These are phyloP conservation scores for Eucalyptus virginea DNA, from an alignment of 345 rosid genomes.

Conservation along the genomic window DNA sequence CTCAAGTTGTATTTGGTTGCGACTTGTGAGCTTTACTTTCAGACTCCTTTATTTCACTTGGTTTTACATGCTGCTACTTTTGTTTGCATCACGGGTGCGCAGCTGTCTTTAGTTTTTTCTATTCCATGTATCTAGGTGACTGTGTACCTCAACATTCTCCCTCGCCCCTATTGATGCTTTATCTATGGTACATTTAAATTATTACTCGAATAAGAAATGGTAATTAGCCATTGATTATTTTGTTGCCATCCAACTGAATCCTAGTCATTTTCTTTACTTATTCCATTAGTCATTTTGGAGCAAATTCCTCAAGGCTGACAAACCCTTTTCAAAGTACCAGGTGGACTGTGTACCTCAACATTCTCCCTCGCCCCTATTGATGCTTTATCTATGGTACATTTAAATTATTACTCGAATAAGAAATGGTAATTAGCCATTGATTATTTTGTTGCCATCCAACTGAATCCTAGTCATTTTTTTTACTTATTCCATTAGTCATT, in stretches of 20 bases:
- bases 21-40: not conserved
- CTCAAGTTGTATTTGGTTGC: not conserved
- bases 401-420: not conserved
- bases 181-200: not conserved
- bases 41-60: not conserved
- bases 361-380: not conserved
- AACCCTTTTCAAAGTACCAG: no score
- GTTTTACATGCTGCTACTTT: not conserved
- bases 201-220: not conserved
- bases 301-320: no score
- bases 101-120: not conserved
- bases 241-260: not conserved
- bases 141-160: not conserved
- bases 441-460: not conserved
- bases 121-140: not conserved
- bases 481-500: not conserved
- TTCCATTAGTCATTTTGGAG: not conserved
- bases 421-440: not conserved
- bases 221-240: not conserved
- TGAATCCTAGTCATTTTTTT: not conserved
- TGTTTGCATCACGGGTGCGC: not conserved
- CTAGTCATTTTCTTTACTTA: not conserved
- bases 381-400: not conserved
- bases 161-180: not conserved
- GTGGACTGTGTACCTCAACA: not conserved